phyloP scores from a whole-genome alignment of 192 early-diverging fungal species.

The Entomortierella chlamydospora region DNA sequence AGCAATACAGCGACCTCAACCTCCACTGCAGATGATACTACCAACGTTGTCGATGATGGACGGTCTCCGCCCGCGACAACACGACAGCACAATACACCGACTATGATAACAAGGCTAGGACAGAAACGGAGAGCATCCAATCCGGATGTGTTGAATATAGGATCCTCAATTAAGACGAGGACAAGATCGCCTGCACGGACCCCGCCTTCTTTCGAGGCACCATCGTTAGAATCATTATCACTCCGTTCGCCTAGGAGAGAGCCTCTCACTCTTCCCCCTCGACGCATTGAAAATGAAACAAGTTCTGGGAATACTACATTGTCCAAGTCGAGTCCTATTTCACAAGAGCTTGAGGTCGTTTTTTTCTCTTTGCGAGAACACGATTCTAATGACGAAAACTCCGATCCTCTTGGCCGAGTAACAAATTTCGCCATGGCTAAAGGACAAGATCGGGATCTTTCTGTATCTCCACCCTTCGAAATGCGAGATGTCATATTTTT shows the following conservation, averaged over 20 bases:
- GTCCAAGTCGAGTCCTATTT: not conserved
- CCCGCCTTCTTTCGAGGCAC: not conserved
- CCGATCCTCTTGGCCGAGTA: no score
- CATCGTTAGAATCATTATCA: not conserved
- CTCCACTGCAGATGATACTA: not conserved
- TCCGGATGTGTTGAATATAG: not conserved
- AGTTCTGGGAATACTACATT: not conserved
- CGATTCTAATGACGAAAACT: not conserved
- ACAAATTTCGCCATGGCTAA: not conserved
- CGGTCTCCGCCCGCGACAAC: not conserved
- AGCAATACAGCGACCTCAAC: not conserved
- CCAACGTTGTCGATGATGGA: not conserved
- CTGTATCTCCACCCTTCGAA: not conserved
- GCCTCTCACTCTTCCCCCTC: not conserved
- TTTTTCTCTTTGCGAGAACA: conserved; percentile 19
- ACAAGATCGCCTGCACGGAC: not conserved
- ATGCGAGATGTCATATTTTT: conserved; percentile 19
- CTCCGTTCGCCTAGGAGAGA: not conserved
- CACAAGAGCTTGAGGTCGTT: not conserved
- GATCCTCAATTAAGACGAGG: not conserved
- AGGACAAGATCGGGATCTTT: not conserved
- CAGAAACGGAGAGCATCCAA: conserved; percentile 12
- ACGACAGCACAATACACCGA: not conserved
- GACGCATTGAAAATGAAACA: not conserved
- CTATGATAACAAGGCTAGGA: not conserved